A percentile compares a stretch with the other conserved stretches of the same genome.
phyloP scores from a whole-genome alignment of 495 filamentous ascomycete genomes.

The Mytilinidion resinicola region DNA sequence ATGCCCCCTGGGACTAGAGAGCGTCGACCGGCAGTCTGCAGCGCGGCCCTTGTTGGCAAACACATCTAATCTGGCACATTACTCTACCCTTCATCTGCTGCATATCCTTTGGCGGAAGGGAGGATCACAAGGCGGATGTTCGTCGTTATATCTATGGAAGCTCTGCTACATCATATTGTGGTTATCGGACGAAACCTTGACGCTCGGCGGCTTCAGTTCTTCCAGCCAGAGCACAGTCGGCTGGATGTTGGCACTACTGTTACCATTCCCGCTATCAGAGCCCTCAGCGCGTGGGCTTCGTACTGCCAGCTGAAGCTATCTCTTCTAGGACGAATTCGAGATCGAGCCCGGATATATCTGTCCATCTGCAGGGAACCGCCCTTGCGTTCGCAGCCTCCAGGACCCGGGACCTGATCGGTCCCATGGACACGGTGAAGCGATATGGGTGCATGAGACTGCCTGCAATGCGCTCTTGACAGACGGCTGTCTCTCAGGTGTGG shows the following conservation, averaged over 20 bases:
- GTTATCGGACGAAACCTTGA: not conserved
- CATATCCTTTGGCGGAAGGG: not conserved
- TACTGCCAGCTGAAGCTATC: not conserved
- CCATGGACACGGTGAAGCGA: not conserved
- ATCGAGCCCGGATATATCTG: not conserved
- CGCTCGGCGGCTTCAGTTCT: not conserved
- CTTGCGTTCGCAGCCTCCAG: not conserved
- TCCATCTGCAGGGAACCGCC: constrained; percentile 2
- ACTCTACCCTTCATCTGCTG: not conserved
- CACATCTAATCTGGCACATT: not conserved
- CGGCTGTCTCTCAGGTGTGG: not conserved
- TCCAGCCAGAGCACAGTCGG: not conserved
- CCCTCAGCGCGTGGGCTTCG: not conserved
- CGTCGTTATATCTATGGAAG: not conserved
- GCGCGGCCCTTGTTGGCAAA: not conserved
- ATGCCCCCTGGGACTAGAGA: not conserved
- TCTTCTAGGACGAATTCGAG: not conserved
- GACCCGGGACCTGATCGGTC: not conserved
- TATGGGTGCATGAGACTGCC: not conserved
- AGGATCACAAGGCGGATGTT: not conserved
- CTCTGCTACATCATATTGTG: not conserved
- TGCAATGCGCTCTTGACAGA: not conserved
- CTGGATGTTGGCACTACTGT: not conserved
- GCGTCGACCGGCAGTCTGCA: not conserved
- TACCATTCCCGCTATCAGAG: not conserved